Evolutionary conservation across 495 filamentous ascomycete species (phyloP), one percentile per base, ranked within the genome.

Genomic region (Penicillium manginii): DNA sequence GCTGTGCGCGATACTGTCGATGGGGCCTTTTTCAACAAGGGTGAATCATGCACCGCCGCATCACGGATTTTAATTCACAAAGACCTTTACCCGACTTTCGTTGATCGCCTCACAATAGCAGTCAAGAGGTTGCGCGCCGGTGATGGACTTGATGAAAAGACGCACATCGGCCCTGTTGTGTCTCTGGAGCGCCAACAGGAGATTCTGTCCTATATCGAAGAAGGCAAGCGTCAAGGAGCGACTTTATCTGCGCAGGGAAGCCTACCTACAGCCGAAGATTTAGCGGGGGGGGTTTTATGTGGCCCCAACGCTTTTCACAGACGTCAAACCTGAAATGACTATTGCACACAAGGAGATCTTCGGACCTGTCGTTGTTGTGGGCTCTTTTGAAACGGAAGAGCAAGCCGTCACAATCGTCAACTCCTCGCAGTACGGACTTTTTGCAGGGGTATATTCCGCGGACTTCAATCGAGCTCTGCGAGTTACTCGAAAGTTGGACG

Each of bases 381-480:
- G 83, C 26, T 60, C 78, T 12, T 88, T 86, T 65, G 64, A 74
- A 12, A 73, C 68, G 17, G 81, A 87, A 50, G 79, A 83, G 55
- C 84, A 88, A 66, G 87, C 86, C 12, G 60, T 92, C 22, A 58
- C 62, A 43, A 73, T 88, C 32, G 88, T 89, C 21, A 92, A 92
- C 71, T 80, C 87, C 61, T 89, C 88, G 31, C 77, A 84, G 56
- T 85, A 90, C 57, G 88, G 89, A 1, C 82, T 91, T 6, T 78
- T 76, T 21, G 81, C 84, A 11, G 85, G 86, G 9, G 81, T 93
- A n/a, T 92, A 91, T 72, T 90, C 88, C 1, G 81, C 80, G 62
- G 79, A 91, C 62, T 62, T 88, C 58, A 78, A 82, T 45, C 73
- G 77, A 49, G 87, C 80, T 9, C 75, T 90, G 60, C 75, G 83